phyloP scores from a whole-genome alignment of 2,329 filamentous ascomycete species.

The Penicillium polonicum region DNA sequence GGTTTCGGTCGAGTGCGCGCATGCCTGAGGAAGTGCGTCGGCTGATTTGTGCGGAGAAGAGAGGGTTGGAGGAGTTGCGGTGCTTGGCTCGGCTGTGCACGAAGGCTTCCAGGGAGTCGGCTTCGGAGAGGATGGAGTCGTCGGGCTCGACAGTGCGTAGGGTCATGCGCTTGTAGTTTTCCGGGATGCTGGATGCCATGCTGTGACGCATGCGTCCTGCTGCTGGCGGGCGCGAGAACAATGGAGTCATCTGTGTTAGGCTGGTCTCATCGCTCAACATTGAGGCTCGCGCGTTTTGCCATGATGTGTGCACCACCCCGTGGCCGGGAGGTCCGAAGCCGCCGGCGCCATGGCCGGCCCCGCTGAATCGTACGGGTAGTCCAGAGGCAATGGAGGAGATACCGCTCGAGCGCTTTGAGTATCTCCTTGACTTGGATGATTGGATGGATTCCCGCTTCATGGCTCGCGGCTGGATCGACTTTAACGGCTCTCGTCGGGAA shows the following conservation, averaged over 20 bases:
- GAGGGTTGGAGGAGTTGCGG: slow-evolving; percentile 40
- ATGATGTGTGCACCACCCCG: slow-evolving; percentile 37
- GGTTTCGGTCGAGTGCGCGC: slow-evolving; percentile 37
- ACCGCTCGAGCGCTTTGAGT: slow-evolving; percentile 41
- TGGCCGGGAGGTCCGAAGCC: slow-evolving; percentile 39
- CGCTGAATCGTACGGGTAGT: slow-evolving; percentile 41
- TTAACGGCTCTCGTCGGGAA: slow-evolving; percentile 38
- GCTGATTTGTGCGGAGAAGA: slow-evolving; percentile 38
- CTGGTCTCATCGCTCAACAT: slow-evolving; percentile 38
- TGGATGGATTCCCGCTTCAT: slow-evolving; percentile 38
- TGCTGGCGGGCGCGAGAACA: slow-evolving; percentile 38
- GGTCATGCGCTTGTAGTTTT: slow-evolving; percentile 31
- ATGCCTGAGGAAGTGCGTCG: slow-evolving; percentile 35
- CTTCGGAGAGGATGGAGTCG: slow-evolving; percentile 34
- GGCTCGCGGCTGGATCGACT: slow-evolving; percentile 36
- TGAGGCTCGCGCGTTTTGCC: slow-evolving; percentile 39
- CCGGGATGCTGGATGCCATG: slow-evolving; percentile 28
- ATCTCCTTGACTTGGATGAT: slow-evolving; percentile 37
- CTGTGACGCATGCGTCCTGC: slow-evolving; percentile 28
- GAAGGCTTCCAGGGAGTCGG: slow-evolving; percentile 41
- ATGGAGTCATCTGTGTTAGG: slow-evolving; percentile 36
- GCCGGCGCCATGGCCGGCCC: slow-evolving; percentile 44
- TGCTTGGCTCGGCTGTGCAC: slow-evolving; percentile 40
- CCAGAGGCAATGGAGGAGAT: slow-evolving; percentile 39
- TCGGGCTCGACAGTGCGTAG: slow-evolving; percentile 33